Conservation (phyloP, 768 basidiomycete species). For the Artomyces pyxidatus region DNA sequence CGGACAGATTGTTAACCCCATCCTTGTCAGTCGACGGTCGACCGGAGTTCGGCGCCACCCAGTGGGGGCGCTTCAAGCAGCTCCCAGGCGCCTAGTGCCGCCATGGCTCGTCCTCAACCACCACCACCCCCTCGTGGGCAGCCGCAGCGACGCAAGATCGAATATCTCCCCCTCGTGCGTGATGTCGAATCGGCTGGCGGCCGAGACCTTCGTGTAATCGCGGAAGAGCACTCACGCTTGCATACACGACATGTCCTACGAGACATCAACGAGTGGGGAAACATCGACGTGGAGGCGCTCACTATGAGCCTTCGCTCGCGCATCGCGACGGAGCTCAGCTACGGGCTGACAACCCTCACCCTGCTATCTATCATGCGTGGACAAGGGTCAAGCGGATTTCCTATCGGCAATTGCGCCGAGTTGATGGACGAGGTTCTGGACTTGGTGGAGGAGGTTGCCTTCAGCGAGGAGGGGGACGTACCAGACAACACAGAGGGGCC, state of each 20-base stretch:
- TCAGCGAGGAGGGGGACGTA: constrained; percentile 38
- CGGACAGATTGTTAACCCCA: background rate
- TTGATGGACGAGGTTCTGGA: constrained; percentile 84
- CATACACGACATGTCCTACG: constrained; percentile 48
- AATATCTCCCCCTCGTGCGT: constrained; percentile 77
- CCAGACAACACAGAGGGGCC: constrained; percentile 9
- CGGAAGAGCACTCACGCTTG: constrained; percentile 47
- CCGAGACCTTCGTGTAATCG: constrained; percentile 62
- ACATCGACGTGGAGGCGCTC: constrained; percentile 85
- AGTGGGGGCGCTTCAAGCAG: constrained; percentile 7
- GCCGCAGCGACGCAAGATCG: constrained; percentile 70
- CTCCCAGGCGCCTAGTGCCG: background rate
- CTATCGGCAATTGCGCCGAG: constrained; percentile 67
- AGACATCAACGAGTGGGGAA: constrained; percentile 79
- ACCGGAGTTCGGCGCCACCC: constrained; percentile 17
- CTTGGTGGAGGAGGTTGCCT: constrained; percentile 75
- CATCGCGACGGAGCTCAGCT: constrained; percentile 76
- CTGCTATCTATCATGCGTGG: constrained; percentile 74
- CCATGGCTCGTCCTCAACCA: constrained; percentile 5
- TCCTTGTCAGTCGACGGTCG: constrained; percentile 16
- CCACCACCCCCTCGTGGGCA: constrained; percentile 40
- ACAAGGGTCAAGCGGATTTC: constrained; percentile 61
- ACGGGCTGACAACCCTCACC: constrained; percentile 81
- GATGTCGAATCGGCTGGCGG: constrained; percentile 75
- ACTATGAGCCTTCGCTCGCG: constrained; percentile 90